Evolutionary conservation across 179 eudicot genomes (phyloP), one percentile per base, ranked within the genome.

Genomic region (Actinidia polygama): DNA sequence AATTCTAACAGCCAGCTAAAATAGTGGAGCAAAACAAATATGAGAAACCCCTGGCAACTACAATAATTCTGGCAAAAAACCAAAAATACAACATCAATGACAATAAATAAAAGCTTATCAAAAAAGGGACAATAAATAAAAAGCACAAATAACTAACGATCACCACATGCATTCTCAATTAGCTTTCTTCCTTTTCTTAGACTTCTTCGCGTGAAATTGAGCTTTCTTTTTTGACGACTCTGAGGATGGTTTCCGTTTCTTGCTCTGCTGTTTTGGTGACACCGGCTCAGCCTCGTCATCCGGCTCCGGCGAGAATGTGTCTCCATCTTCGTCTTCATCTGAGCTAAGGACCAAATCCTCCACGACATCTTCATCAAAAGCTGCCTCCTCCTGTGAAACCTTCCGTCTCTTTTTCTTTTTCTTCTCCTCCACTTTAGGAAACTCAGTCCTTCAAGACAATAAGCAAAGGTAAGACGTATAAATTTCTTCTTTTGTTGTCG

Each of bases 271-370:
- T 67, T 88, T 89, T 7, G 71, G 78, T 15, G 84, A 24, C 77
- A n/a, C 82, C 59, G 79, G 79, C 36, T 86, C 82, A 9, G 83
- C 55, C 78, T 91, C 81, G 47, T 24, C 73, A 23, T 80, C 85
- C 61, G 79, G 82, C 62, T 44, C 59, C 19, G 49, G 80, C 8
- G 86, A 80, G 18, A 84, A 74, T 2, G 74, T 51, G 53, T 86
- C 91, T 62, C 81, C 90, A 6, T 90, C 92, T 58, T 92, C 97
- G 75, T 95, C 97, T 73, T 92, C 86, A 83, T 92, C 96, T 85
- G 97, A 95, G 82, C 99, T 96, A 59, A 96, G 87, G 50, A 96
- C 89, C 85, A 96, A 90, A 79, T 96, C 99, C 88, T 94, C 93
- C 69, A 96, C 93, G 77, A 96, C 87, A 86, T 96, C 99, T 87